Conservation (phyloP, 2,329 filamentous ascomycete genomes). For the Grosmannia serpens region DNA sequence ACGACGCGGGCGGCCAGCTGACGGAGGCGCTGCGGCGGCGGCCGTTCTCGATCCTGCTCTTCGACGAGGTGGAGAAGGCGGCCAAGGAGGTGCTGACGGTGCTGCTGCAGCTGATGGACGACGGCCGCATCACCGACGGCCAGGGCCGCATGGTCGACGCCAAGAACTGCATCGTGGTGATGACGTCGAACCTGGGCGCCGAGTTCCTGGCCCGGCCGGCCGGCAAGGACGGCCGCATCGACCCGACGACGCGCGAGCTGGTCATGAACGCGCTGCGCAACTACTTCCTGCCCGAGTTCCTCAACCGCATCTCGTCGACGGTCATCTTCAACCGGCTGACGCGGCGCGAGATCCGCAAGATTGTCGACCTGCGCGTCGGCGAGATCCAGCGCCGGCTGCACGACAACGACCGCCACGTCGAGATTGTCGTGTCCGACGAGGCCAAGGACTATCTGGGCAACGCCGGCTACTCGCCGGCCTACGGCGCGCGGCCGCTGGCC, state of each 20-base stretch:
- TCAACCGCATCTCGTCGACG: conserved; percentile 91
- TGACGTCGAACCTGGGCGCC: conserved; percentile 95
- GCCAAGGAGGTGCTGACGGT: conserved; percentile 96
- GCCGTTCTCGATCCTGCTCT: conserved; percentile 94
- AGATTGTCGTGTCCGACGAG: conserved; percentile 69
- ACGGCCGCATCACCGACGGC: conserved; percentile 94
- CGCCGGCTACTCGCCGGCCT: conserved; percentile 88
- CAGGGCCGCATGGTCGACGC: conserved; percentile 93
- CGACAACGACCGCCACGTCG: conserved; percentile 73
- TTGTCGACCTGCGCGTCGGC: conserved; percentile 76
- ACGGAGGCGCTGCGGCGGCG: conserved; percentile 89
- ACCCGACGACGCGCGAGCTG: conserved; percentile 72
- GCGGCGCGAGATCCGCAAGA: conserved; percentile 79
- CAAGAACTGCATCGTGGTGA: conserved; percentile 96
- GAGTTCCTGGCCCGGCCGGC: conserved; percentile 80
- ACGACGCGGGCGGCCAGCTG: conserved; percentile 89
- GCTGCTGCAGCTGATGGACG: conserved; percentile 97
- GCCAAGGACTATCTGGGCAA: conserved; percentile 89
- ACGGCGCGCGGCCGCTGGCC: conserved; percentile 79
- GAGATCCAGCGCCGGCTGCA: conserved; percentile 91
- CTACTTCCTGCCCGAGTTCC: conserved; percentile 97
- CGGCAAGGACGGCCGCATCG: conserved; percentile 71
- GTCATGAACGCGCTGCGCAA: conserved; percentile 85
- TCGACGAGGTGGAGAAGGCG: conserved; percentile 97
- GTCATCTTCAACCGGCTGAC: conserved; percentile 98